phyloP scores from a whole-genome alignment of 306 rosid genomes.

The Benincasa hispida region DNA sequence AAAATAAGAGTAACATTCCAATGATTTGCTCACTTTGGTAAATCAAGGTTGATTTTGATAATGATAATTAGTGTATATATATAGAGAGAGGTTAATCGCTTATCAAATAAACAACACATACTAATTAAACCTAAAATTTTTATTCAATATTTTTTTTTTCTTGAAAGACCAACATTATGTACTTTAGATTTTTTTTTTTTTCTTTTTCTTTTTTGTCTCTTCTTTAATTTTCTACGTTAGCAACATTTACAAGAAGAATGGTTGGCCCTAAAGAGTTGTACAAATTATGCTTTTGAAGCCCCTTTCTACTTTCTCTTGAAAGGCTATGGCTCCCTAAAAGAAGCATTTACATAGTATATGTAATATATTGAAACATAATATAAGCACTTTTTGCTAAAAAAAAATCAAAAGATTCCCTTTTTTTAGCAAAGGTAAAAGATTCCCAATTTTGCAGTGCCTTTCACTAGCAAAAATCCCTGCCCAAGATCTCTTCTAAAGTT shows the following conservation, averaged over 20 bases:
- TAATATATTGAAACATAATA: not conserved
- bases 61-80: too few relatives aligned
- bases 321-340: not conserved
- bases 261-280: not conserved
- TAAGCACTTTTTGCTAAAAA: not conserved
- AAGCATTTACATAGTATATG: not conserved
- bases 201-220: too few relatives aligned
- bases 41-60: too few relatives aligned
- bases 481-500: not conserved
- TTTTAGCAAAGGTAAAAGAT: not conserved
- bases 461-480: slow-evolving; percentile 2
- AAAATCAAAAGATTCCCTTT: too few relatives aligned
- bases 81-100: too few relatives aligned
- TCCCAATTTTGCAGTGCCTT: slow-evolving; percentile 4
- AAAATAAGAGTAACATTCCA: too few relatives aligned
- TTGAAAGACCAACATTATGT: too few relatives aligned
- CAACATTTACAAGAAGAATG: not conserved
- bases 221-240: not conserved
- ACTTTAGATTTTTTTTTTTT: too few relatives aligned
- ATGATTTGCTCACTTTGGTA: too few relatives aligned
- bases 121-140: too few relatives aligned
- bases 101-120: too few relatives aligned
- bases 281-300: not conserved
- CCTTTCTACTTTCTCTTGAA: not conserved
- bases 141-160: too few relatives aligned